Evolutionary conservation across 1,284 basidiomycete species (phyloP).

Genomic region (Fomitopsis schrenkii): DNA sequence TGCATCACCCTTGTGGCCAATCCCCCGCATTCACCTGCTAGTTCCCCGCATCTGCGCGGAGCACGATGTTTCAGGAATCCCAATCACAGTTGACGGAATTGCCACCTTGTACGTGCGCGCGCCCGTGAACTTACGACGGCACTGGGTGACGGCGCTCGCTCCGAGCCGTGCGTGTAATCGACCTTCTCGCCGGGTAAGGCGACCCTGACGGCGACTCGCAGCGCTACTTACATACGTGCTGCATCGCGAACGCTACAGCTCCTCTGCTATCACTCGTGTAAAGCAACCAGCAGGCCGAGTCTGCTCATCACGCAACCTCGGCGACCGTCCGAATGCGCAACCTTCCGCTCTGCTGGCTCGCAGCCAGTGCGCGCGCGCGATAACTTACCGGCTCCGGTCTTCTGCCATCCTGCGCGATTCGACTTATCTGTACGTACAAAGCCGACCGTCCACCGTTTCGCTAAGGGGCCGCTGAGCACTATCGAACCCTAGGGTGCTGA

Average conservation of each 20-base stretch:
- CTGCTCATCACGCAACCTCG: background rate
- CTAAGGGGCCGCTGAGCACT: background rate
- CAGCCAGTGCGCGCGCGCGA: background rate
- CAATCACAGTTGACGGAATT: too few relatives aligned
- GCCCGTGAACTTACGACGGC: background rate
- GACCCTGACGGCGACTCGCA: background rate
- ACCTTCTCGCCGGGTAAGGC: background rate
- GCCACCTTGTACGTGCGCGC: background rate
- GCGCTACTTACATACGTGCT: background rate
- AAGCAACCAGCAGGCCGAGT: background rate
- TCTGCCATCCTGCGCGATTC: background rate
- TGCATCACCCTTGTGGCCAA: background rate
- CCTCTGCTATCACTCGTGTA: background rate
- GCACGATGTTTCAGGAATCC: background rate
- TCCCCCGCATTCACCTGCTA: background rate
- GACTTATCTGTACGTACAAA: constrained; percentile 3
- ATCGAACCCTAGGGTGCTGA: too few relatives aligned
- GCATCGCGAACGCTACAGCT: background rate
- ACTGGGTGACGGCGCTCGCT: background rate
- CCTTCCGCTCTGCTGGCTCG: background rate
- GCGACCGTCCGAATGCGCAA: background rate
- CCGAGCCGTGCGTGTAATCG: background rate
- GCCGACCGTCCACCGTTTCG: background rate
- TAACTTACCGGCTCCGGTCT: background rate
- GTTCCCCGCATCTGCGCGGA: background rate